A percentile compares a stretch with the other conserved stretches of the same genome.
Conservation (phyloP, 176 grass and related monocot species). For the Oryza officinalis region DNA sequence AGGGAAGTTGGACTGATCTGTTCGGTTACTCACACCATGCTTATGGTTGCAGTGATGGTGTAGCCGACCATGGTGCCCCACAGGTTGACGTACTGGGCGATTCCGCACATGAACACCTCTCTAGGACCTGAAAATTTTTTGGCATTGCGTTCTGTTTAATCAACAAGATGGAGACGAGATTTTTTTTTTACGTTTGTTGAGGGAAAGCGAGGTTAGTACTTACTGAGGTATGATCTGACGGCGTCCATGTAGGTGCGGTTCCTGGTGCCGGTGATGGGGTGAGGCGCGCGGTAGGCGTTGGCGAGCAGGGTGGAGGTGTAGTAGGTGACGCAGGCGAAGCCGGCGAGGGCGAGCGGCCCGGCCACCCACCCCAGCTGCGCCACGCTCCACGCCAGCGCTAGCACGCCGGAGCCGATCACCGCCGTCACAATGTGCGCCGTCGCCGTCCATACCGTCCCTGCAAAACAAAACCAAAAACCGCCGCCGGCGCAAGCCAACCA, state of each 20-base stretch:
- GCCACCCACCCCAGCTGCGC: constrained; percentile 86
- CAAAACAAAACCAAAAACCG: not conserved
- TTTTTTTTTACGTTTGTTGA: not conserved
- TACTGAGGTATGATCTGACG: constrained; percentile 86
- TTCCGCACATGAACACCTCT: constrained; percentile 82
- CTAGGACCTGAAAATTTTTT: constrained; percentile 48
- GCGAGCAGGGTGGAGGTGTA: constrained; percentile 88
- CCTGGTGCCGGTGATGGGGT: constrained; percentile 71
- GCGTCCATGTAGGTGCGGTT: constrained; percentile 81
- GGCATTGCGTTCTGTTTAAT: not conserved
- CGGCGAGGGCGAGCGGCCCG: constrained; percentile 65
- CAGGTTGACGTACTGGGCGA: constrained; percentile 76
- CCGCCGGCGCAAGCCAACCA: not conserved
- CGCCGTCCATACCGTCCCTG: constrained; percentile 85
- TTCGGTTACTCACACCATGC: constrained; percentile 72
- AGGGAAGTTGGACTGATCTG: not conserved
- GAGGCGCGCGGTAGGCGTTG: constrained; percentile 71
- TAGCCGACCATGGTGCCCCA: constrained; percentile 91
- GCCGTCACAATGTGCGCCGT: constrained; percentile 89
- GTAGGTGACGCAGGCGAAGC: constrained; percentile 80
- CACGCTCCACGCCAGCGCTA: constrained; percentile 89
- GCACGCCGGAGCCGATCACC: constrained; percentile 96
- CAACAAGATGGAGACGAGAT: not conserved
- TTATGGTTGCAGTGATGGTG: constrained; percentile 81
- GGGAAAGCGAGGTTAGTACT: constrained; percentile 31